Base-by-base conservation (phyloP, 805 yeast genomes). In the Pichia cephalocereana region DNA sequence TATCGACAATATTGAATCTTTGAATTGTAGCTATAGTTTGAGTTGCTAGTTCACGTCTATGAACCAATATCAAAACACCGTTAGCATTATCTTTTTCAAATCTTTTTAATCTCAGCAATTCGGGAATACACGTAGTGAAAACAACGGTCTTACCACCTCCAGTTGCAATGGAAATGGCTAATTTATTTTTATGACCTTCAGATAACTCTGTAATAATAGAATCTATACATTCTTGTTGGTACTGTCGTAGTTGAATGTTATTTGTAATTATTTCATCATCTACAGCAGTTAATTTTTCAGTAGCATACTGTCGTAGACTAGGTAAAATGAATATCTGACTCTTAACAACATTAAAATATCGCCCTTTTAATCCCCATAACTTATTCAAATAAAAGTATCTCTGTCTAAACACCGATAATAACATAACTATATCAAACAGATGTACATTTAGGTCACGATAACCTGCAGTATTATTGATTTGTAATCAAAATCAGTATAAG, bases 141-240 rank as follows among this genome's bases (percentile, higher is more conserved):
- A 86, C 80, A 12, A 88, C 87, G 0, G 97, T 90, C 57, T 90
- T 90, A 6, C 98, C 98, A 12, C 96, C 93, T 0, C 98, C 98
- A 0, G 98, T 91, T 14, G 96, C 96, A 38, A 90, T 63, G 30
- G 88, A 83, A 2, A 88, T 89, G 0, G 91, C 96, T 0, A 88
- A 76, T 43, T 93, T 69, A 18, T 71, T 64, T 2, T 64, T 55
- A 1, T 55, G 31, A 0, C 64, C 57, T 2, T 83, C 6, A 7
- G 42, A 18, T 12, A 57, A 60, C 0, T 86, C 74, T 0, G 63
- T 54, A 1, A 79, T 55, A 34, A 90, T 79, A 0, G 71, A 62
- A 1, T 74, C 60, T 2, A 89, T 75, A 45, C 95, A 90, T 41
- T 83, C 81, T 28, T 72, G 64, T 60, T 90, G 97, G 61, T 90